A percentile compares a stretch with the other conserved stretches of the same genome.
Evolutionary conservation across 192 early-diverging fungal species (phyloP).

Genomic region (Coemansia sp.): DNA sequence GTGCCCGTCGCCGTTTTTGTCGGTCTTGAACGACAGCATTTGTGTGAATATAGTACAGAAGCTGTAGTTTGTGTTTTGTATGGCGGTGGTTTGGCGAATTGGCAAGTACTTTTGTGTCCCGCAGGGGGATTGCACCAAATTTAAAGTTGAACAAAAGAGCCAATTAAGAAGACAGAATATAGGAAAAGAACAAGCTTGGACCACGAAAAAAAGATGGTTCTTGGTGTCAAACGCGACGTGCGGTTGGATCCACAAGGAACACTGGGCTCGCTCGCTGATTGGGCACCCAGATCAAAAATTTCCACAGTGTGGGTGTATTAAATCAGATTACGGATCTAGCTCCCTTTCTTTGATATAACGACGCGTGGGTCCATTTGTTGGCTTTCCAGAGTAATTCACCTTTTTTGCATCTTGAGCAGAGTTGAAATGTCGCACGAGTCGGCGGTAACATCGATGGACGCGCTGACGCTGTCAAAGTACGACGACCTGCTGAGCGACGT

Average conservation of each 20-base stretch:
- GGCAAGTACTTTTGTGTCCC: too few relatives aligned
- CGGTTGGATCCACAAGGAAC: too few relatives aligned
- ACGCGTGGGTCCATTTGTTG: not conserved
- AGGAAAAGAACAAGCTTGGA: too few relatives aligned
- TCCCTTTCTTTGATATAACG: not conserved
- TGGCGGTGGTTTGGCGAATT: not conserved
- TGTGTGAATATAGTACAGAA: not conserved
- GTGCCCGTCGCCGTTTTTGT: slow-evolving; percentile 21
- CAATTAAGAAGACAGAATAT: too few relatives aligned
- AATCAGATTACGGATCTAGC: too few relatives aligned
- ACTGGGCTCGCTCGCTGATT: too few relatives aligned
- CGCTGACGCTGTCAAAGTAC: slow-evolving; percentile 49
- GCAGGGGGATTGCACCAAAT: too few relatives aligned
- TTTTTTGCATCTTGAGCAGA: not conserved
- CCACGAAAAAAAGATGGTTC: too few relatives aligned
- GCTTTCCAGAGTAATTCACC: not conserved
- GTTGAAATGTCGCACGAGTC: slow-evolving; percentile 13
- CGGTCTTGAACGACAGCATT: slow-evolving; percentile 32
- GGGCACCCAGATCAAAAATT: too few relatives aligned
- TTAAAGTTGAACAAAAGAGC: too few relatives aligned
- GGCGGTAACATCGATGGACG: slow-evolving; percentile 41
- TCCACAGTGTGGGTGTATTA: too few relatives aligned
- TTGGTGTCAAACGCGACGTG: too few relatives aligned
- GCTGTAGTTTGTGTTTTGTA: not conserved
- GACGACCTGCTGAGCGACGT: slow-evolving; percentile 56